Evolutionary conservation across 2,329 filamentous ascomycete species (phyloP).

Genomic region (Celoporthe dispersa): DNA sequence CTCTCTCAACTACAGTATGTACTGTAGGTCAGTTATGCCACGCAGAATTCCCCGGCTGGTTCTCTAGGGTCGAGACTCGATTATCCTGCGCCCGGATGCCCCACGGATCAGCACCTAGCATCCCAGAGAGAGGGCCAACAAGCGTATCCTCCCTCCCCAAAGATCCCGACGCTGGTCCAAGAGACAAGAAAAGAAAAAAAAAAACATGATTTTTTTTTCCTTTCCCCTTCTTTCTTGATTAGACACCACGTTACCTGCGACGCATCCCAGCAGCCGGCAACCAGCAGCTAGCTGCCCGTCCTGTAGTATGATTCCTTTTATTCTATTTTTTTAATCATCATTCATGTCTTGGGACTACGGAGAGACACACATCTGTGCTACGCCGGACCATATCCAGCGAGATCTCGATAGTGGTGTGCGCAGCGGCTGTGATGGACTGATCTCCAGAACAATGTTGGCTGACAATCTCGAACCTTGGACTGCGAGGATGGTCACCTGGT

Average conservation of each 20-base stretch:
- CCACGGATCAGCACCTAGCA: background rate
- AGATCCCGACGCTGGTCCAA: background rate
- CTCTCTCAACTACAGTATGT: background rate
- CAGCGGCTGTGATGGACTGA: background rate
- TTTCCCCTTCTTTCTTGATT: no score
- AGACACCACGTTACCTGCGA: background rate
- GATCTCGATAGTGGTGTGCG: conserved; percentile 8
- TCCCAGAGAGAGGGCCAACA: background rate
- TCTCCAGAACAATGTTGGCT: background rate
- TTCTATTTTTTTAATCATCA: background rate
- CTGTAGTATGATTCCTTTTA: background rate
- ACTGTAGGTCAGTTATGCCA: background rate
- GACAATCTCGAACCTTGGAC: background rate
- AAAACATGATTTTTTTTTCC: background rate
- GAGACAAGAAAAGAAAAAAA: background rate
- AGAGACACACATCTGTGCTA: background rate
- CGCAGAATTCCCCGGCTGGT: conserved; percentile 1
- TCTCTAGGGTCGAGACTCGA: background rate
- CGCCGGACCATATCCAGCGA: background rate
- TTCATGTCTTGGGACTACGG: background rate
- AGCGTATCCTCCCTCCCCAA: background rate
- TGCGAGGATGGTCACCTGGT: conserved; percentile 4
- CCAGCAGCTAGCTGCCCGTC: background rate
- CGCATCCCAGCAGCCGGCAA: background rate
- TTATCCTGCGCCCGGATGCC: background rate